phyloP scores from a whole-genome alignment of 345 rosid species.

The Laguncularia racemosa region DNA sequence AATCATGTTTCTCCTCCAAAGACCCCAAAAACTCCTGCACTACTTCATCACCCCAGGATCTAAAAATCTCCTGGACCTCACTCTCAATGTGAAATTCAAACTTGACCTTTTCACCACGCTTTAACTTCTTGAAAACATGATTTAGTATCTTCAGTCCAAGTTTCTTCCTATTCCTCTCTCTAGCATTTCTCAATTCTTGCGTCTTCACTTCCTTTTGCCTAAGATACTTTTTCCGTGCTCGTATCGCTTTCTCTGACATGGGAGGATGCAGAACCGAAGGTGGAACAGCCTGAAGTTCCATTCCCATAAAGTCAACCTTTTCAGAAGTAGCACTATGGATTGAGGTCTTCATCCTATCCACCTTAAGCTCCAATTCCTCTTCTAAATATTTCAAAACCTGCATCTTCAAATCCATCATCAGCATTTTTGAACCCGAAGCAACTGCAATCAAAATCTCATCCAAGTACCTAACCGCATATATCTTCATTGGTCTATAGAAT shows the following conservation, averaged over 20 bases:
- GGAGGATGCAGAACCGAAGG: slow-evolving; percentile 84
- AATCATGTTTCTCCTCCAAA: slow-evolving; percentile 61
- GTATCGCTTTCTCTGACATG: slow-evolving; percentile 70
- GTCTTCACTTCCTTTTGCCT: slow-evolving; percentile 82
- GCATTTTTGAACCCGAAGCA: slow-evolving; percentile 69
- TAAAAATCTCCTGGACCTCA: slow-evolving; percentile 56
- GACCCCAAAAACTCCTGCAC: slow-evolving; percentile 67
- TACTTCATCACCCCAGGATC: slow-evolving; percentile 71
- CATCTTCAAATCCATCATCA: slow-evolving; percentile 61
- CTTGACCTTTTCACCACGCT: slow-evolving; percentile 43
- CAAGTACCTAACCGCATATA: slow-evolving; percentile 73
- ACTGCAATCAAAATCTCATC: slow-evolving; percentile 68
- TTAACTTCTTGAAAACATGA: slow-evolving; percentile 72
- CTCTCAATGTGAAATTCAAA: slow-evolving; percentile 51
- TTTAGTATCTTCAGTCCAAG: slow-evolving; percentile 64
- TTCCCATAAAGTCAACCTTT: slow-evolving; percentile 66
- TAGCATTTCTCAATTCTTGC: slow-evolving; percentile 64
- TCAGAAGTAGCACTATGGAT: slow-evolving; percentile 81
- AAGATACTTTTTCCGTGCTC: slow-evolving; percentile 81
- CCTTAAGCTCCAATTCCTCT: slow-evolving; percentile 48
- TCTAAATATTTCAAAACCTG: slow-evolving; percentile 44
- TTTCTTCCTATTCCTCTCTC: slow-evolving; percentile 74
- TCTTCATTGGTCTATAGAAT: slow-evolving; percentile 57
- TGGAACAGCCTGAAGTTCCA: slow-evolving; percentile 85
- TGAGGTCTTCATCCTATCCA: slow-evolving; percentile 51